phyloP scores from a whole-genome alignment of 2,329 filamentous ascomycete genomes.

The Cyphellophora attinorum region DNA sequence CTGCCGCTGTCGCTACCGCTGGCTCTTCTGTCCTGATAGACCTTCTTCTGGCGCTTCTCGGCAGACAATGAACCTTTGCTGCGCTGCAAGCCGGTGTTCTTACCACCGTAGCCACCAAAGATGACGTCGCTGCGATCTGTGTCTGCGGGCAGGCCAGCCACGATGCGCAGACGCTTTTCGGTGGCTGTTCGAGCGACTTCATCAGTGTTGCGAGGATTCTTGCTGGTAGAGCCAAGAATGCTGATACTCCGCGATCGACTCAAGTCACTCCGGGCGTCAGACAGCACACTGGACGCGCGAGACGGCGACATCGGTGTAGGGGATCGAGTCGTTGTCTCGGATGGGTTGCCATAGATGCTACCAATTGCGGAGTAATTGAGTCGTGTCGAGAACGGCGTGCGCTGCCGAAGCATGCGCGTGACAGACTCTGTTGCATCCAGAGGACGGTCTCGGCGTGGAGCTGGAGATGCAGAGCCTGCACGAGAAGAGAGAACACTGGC shows the following conservation, averaged over 20 bases:
- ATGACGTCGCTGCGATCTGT: conserved; percentile 2
- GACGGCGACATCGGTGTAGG: not conserved
- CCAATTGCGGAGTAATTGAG: conserved; percentile 17
- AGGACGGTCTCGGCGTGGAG: not conserved
- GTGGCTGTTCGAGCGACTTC: not conserved
- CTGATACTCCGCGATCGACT: conserved; percentile 6
- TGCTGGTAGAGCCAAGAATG: no score
- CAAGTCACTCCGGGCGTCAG: conserved; percentile 7
- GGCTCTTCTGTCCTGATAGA: not conserved
- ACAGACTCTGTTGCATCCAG: conserved; percentile 13
- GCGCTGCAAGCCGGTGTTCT: conserved; percentile 1
- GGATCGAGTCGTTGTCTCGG: conserved; percentile 4
- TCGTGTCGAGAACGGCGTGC: conserved; percentile 15
- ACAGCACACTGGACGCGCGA: not conserved
- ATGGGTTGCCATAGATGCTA: conserved; percentile 12
- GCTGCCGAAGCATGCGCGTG: conserved; percentile 16
- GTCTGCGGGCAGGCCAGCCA: conserved; percentile 1
- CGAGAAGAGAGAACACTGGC: conserved; percentile 30
- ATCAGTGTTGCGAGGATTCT: no score
- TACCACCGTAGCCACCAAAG: conserved; percentile 9
- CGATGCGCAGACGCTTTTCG: conserved; percentile 2
- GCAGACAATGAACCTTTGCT: conserved; percentile 4
- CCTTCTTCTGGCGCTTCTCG: conserved; percentile 1
- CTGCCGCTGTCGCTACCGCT: conserved; percentile 1
- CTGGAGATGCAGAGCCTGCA: conserved; percentile 39